Base-by-base conservation (phyloP, 371 early-diverging fungal genomes). In the Coemansia sp. region DNA sequence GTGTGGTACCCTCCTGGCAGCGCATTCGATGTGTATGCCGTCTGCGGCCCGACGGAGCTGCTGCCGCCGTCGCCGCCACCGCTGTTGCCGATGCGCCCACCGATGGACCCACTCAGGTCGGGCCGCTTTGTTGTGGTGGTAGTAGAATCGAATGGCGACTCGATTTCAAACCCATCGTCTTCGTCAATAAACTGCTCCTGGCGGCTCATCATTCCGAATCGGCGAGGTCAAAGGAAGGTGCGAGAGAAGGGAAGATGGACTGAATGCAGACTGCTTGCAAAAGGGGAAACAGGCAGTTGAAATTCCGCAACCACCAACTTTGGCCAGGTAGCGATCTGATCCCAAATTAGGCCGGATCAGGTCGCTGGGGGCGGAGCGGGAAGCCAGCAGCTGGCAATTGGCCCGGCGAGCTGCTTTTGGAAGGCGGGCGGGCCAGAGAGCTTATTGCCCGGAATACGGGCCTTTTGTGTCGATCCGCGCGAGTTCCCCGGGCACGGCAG, bases 1-100 rank as follows among this genome's bases (percentile, higher is more conserved):
- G 66, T 60, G 61, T 64, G 67, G 50, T 77, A 68, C 42, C 77
- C 77, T 38, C 77, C 77, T 0, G 77, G 77, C 47, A 77, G 58
- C 16, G 71, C 16, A 44, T 61, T 56, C 12, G 71, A 69, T 42
- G 54, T 48, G 57, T 66, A 70, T 16, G 67, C 48, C 10, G 62
- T 38, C 51, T 69, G 70, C 2, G 66, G 69, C 4, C 70, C 69
- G n/a, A 57, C 38, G 24, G 60, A 7, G 38, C 57, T 42, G 46
- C 58, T 33, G 51, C 60, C 36, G 24, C 24, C 24, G 24, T 24
- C 24, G 24, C 24, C 24, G 24, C 24, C 24, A 47, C 54, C 42
- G 24, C 16, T 4, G 55, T 24, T 32, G 62, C 62, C 66, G 16
- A 66, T 34, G 9, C 66, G 67, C n/a, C 71, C 75, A 31, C 75